Evolutionary conservation across 2,329 filamentous ascomycete species (phyloP).

Genomic region (Ciborinia camelliae): DNA sequence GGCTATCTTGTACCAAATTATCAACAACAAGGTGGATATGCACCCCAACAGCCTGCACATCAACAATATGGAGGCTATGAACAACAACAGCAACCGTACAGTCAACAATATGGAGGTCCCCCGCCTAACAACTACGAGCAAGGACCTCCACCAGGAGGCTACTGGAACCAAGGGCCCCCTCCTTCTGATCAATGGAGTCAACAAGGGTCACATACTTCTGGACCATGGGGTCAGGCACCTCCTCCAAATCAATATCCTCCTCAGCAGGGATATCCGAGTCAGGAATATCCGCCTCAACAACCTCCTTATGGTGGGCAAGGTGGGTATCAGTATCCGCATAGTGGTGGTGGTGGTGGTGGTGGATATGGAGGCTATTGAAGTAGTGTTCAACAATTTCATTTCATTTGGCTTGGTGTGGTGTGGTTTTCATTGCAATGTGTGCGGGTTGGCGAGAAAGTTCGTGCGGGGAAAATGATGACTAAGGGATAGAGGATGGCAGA

Average conservation of each 20-base stretch:
- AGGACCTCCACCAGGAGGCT: constrained; percentile 2
- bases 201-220: constrained; percentile 10
- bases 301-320: constrained; percentile 23
- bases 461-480: not conserved
- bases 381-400: not conserved
- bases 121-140: constrained; percentile 25
- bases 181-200: constrained; percentile 4
- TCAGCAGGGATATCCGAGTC: constrained; percentile 4
- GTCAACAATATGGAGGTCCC: constrained; percentile 19
- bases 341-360: constrained; percentile 8
- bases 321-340: constrained; percentile 9
- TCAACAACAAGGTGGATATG: constrained; percentile 23
- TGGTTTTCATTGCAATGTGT: not conserved
- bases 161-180: constrained; percentile 21
- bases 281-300: constrained; percentile 25
- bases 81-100: constrained; percentile 22
- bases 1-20: constrained; percentile 29
- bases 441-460: not conserved
- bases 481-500: not conserved
- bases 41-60: constrained; percentile 20
- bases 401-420: not conserved
- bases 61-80: constrained; percentile 16
- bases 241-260: constrained; percentile 13
- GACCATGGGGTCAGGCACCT: constrained; percentile 12
- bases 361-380: constrained; percentile 9